Evolutionary conservation across 2,329 filamentous ascomycete genomes (phyloP), one percentile per base, ranked within the genome.

Genomic region (Aspergillus transmontanensis): DNA sequence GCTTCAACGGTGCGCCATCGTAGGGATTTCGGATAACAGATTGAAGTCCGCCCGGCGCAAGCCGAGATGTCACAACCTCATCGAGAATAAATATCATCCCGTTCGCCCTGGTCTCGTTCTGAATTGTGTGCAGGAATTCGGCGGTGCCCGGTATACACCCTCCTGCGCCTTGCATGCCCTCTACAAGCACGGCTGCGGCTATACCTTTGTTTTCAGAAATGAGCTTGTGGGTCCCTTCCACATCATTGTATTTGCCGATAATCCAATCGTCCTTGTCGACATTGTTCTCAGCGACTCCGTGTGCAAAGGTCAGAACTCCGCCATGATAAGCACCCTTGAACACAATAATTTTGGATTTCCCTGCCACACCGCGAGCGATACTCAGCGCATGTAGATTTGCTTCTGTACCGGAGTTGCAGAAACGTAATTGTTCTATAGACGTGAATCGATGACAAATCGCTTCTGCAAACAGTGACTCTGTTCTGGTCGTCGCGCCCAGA

Each of bases 31-130:
- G 46, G 30, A 79, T 62, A 21, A 76, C 63, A 1, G 74, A 70
- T 6, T 82, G 80, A 3, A 87, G 73, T 0, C 89, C 88, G 6
- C 80, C 76, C 1, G 78, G 78, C 16, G 80, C 75, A 34, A 90
- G 76, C 2, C 89, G 82, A 4, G 86, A 89, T 0, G 89, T 90
- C 84, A 90, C 89, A 6, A 92, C 89, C 75, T 92, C 90, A 71
- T 92, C 90, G 14, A 90, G 78, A 39, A 92, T 87, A 66, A 92
- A 83, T 0, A 92, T 62, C 0, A 85, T 85, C 1, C 84, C 84
- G 0, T 79, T 75, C 69, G 82, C 76, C 34, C 74, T 77, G 1
- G 86, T 82, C 4, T 80, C 78, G 0, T 78, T 73, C 50, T 84
- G 83, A 6, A 90, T 75, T 1, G 79, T 79, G 11, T 73, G 64